Percentiles rank a stretch among this genome's conserved stretches.
Evolutionary conservation across 1,284 basidiomycete genomes (phyloP).

Genomic region (Ganoderma leucocontextum): DNA sequence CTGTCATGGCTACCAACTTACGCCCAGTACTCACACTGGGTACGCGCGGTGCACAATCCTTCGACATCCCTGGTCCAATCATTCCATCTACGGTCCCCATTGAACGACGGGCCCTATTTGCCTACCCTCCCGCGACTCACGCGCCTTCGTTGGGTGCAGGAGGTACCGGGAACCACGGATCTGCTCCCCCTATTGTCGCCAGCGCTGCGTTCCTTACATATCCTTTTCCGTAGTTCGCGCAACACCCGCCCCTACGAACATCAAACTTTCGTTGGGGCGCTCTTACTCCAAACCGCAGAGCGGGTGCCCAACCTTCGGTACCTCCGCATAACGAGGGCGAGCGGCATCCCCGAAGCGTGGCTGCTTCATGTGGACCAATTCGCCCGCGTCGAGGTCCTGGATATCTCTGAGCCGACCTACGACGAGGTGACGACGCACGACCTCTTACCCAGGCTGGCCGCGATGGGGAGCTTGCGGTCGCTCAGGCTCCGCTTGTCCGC

Average conservation of each 20-base stretch:
- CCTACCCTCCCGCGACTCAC: not conserved
- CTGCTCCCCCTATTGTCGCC: constrained; percentile 8
- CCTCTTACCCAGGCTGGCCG: constrained; percentile 4
- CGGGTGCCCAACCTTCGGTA: constrained; percentile 10
- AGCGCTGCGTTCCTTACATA: constrained; percentile 4
- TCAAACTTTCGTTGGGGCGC: constrained; percentile 8
- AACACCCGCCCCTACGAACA: not conserved
- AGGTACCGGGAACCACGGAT: constrained; percentile 8
- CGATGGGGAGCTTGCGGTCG: constrained; percentile 5
- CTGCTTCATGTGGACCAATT: constrained; percentile 5
- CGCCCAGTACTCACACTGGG: not conserved
- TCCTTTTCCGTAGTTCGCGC: constrained; percentile 9
- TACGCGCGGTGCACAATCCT: not conserved
- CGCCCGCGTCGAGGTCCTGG: constrained; percentile 5
- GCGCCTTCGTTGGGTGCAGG: constrained; percentile 12
- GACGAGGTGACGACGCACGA: constrained; percentile 4
- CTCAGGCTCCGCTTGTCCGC: constrained; percentile 10
- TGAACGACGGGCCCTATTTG: no score
- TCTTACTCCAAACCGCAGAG: not conserved
- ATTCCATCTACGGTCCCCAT: not conserved
- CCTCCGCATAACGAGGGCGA: constrained; percentile 16
- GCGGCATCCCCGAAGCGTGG: constrained; percentile 15
- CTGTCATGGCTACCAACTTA: constrained; percentile 5
- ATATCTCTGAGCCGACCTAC: constrained; percentile 12
- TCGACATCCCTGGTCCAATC: not conserved